Base-by-base conservation (phyloP, 805 yeast genomes). In the Starmerella sp. region DNA sequence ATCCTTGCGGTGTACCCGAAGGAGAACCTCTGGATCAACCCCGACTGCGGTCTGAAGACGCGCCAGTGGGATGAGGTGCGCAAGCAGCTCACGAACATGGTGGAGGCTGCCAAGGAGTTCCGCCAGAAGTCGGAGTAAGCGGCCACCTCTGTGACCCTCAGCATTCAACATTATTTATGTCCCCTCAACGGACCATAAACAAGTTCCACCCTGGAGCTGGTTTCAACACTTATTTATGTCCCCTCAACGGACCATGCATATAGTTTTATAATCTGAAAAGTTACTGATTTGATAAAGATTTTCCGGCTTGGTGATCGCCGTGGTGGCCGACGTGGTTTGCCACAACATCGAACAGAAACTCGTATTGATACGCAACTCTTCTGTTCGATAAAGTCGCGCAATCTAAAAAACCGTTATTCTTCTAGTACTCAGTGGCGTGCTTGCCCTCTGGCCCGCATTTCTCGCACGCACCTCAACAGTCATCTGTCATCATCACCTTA, bases 41-140 rank as follows among this genome's bases (percentile, higher is more conserved):
- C 98, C 71, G 98, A 93, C 80, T 93, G 98, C 83, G 98, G 98
- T 83, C 83, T 93, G 76, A 93, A 93, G 86, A 93, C 98, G 75
- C 90, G 98, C 84, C 96, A 95, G 68, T 93, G 98, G 98, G 88
- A 86, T 67, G 98, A 93, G 82, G 87, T 91, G 68, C 88, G 77
- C 73, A 89, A 83, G 71, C 88, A 95, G 69, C 84, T 93, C 76
- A 86, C 95, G 75, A 86, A 93, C 79, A 93, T 93, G 98, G 97
- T 93, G 73, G 93, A 86, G 66, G 97, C 98, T 71, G 97, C 97
- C 71, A 91, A 93, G 82, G 81, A 80, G 77, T 91, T 79, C 95
- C 86, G 95, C 73, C 80, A 74, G 68, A 74, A 77, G 68, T 76
- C 69, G 62, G 59, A 65, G 49, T 57, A 66, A 56, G 51, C 63